These are phyloP conservation scores for Chlorella sp. DNA, from an alignment of 139 green algal genomes.

Conservation along the genomic window DNA sequence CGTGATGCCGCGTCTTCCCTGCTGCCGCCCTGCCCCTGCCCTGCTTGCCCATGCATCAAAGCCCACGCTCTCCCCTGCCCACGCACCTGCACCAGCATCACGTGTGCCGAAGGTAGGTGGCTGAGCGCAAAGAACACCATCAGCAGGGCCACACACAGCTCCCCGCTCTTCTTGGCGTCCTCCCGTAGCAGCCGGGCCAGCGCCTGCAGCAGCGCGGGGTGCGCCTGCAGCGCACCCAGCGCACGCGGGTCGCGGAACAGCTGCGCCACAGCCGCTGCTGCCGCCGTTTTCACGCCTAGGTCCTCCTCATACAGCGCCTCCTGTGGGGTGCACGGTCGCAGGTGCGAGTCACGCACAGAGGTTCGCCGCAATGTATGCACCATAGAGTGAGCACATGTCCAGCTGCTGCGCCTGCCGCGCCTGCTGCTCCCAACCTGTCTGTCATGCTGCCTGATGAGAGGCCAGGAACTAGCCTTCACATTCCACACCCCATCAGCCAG, in stretches of 20 bases:
- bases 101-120: constrained; percentile 81
- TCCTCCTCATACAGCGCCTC: constrained; percentile 86
- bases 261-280: constrained; percentile 68
- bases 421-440: too few species aligned
- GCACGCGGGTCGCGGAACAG: constrained; percentile 70
- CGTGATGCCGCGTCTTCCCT: not conserved
- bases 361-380: too few species aligned
- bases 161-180: constrained; percentile 79
- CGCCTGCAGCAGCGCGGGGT: constrained; percentile 79
- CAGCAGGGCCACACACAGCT: constrained; percentile 80
- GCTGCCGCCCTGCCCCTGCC: not conserved
- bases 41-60: not conserved
- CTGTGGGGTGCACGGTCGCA: constrained; percentile 25
- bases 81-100: constrained; percentile 42
- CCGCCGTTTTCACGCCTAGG: constrained; percentile 64
- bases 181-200: constrained; percentile 82
- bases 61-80: not conserved
- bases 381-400: not conserved
- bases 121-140: constrained; percentile 81
- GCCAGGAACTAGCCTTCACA: not conserved
- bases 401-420: too few species aligned
- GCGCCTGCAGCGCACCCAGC: constrained; percentile 70
- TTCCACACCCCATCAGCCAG: not conserved
- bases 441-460: too few species aligned
- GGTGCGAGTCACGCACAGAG: not conserved